Evolutionary conservation across 2,329 filamentous ascomycete genomes (phyloP), one percentile per base, ranked within the genome.

Genomic region (Ceratocystis variospora): DNA sequence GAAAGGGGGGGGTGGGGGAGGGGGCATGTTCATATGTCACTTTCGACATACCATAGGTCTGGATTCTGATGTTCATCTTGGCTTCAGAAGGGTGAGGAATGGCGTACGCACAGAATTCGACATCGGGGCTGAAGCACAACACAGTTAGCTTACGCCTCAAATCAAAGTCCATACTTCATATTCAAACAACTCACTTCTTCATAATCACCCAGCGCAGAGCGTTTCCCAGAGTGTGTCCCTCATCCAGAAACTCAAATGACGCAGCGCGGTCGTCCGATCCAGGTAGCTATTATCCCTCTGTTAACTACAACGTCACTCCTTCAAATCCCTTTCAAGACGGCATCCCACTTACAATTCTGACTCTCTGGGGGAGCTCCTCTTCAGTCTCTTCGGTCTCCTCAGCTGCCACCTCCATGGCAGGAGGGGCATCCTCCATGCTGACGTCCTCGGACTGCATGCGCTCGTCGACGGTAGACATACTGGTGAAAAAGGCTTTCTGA

Each of bases 81-180:
- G 87, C 80, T 77, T 99, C 94, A 48, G 92, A 96, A 63, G 94
- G 94, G 77, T 99, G 94, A 37, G 94, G 94, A 69, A 99, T 97
- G 6, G 93, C 90, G 76, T 99, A 99, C 68, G 93, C 94, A 77
- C 94, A 97, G 77, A 99, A 96, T 75, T 99, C 94, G 68, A 99
- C 94, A 70, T 94, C 86, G 37, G 94, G 93, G 75, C 93, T 97
- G 70, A 64, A 64, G 44, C 33, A 28, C 7, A 6, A 3, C 19
- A 44, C 15, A 12, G 57, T 66, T 66, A 62, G 64, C 15, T 2
- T 6, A 8, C 28, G 10, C 15, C 3, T 12, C 2, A 19, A 3
- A 3, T n/a, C n/a, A 66, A 57, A 68, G 70, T 68, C n/a, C 17
- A 3, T 3, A 37, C 19, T 0, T 6, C 10, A 10, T 2, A 6